A percentile compares a stretch with the other conserved stretches of the same genome.
phyloP scores from a whole-genome alignment of 2,329 filamentous ascomycete species.

The Plectosphaerella cucumerina region DNA sequence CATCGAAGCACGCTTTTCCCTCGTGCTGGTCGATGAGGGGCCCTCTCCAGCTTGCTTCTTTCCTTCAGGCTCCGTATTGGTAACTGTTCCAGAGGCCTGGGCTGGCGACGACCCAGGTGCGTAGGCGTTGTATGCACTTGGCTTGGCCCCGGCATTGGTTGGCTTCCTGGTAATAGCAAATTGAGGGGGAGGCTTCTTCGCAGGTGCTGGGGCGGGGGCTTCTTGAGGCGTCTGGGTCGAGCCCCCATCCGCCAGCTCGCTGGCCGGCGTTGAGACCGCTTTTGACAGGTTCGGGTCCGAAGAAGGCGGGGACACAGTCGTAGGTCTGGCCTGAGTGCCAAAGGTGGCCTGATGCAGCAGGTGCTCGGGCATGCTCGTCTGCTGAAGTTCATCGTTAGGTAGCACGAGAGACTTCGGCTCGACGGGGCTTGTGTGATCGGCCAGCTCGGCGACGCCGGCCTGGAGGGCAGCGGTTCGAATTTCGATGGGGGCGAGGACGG shows the following conservation, averaged over 20 bases:
- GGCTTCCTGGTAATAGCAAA: constrained; percentile 8
- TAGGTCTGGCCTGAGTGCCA: constrained; percentile 9
- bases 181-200: too few species aligned
- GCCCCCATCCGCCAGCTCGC: too few species aligned
- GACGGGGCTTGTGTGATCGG: constrained; percentile 25
- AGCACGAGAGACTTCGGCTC: constrained; percentile 13
- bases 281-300: not conserved
- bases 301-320: constrained; percentile 1
- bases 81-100: not conserved
- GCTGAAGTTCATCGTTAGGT: constrained; percentile 10
- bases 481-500: constrained; percentile 30
- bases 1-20: too few species aligned
- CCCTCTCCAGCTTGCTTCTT: too few species aligned
- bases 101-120: constrained; percentile 3
- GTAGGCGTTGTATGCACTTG: constrained; percentile 10
- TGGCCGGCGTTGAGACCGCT: not conserved
- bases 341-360: constrained; percentile 12
- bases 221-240: not conserved
- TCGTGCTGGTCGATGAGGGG: too few species aligned
- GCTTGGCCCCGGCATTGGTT: constrained; percentile 5
- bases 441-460: constrained; percentile 31
- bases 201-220: too few species aligned
- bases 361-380: constrained; percentile 9
- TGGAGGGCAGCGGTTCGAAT: constrained; percentile 15
- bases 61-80: too few species aligned